These are phyloP conservation scores for Scedosporium aurantiacum DNA, from an alignment of 2,329 filamentous ascomycete genomes.

Conservation along the genomic window DNA sequence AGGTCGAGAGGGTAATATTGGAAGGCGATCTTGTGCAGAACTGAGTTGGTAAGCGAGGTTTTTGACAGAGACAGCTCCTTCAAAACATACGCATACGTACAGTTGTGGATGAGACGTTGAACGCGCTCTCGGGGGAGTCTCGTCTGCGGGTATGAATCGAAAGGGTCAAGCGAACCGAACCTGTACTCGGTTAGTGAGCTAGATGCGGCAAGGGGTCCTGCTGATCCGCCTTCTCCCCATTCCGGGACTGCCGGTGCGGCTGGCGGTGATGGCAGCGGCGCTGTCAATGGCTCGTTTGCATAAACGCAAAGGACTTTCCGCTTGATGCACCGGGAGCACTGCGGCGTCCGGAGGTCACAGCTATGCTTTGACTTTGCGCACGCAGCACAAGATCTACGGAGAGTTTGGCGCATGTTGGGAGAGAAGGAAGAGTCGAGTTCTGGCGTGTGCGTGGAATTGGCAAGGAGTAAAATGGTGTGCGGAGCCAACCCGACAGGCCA, in stretches of 20 bases:
- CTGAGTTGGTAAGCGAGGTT: conserved; percentile 22
- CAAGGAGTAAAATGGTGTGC: neutral
- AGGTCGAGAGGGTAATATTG: conserved; percentile 49
- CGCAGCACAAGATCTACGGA: conserved; percentile 43
- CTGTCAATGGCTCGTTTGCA: conserved; percentile 39
- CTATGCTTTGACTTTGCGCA: conserved; percentile 45
- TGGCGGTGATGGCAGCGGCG: conserved; percentile 5
- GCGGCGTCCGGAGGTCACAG: conserved; percentile 42
- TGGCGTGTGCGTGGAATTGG: neutral
- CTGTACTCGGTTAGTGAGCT: conserved; percentile 15
- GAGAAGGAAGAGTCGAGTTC: neutral
- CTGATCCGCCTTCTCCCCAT: neutral
- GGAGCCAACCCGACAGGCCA: neutral
- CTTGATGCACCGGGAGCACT: conserved; percentile 43
- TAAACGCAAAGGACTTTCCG: conserved; percentile 36
- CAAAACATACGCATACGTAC: conserved; percentile 23
- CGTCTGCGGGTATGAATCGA: conserved; percentile 44
- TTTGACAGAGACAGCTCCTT: too few species aligned
- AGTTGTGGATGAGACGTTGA: conserved; percentile 44
- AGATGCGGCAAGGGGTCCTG: conserved; percentile 3
- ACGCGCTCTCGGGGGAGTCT: conserved; percentile 38
- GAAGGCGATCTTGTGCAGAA: conserved; percentile 46
- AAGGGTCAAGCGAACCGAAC: conserved; percentile 35
- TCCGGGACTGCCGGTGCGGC: neutral
- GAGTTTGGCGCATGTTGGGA: conserved; percentile 38